Evolutionary conservation across 202 grass and related monocot species (phyloP).

Genomic region (Zoysia matrella): DNA sequence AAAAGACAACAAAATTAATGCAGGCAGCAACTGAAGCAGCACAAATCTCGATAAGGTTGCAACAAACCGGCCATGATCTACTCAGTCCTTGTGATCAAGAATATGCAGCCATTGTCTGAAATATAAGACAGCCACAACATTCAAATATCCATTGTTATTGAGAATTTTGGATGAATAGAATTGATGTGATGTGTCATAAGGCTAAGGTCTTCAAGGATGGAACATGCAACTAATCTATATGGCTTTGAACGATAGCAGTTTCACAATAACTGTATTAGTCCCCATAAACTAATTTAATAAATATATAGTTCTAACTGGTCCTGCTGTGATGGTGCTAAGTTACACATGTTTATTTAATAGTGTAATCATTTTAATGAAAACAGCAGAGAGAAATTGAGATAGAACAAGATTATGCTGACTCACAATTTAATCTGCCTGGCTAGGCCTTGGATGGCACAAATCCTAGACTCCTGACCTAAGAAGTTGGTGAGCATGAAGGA

Average conservation of each 20-base stretch:
- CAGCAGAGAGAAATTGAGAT: neutral
- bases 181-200: neutral
- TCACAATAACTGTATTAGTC: neutral
- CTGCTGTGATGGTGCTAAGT: neutral
- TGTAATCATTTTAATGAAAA: neutral
- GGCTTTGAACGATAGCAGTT: neutral
- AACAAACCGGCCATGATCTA: conserved; percentile 15
- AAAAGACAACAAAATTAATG: conserved; percentile 19
- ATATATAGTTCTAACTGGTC: neutral
- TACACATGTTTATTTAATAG: neutral
- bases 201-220: conserved; percentile 8
- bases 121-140: neutral
- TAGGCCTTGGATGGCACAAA: neutral
- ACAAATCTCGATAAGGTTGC: conserved; percentile 38
- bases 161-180: conserved; percentile 25
- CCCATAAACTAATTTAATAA: neutral
- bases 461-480: neutral
- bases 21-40: conserved; percentile 34
- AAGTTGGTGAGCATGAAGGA: neutral
- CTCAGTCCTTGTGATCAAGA: conserved; percentile 1
- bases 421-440: neutral
- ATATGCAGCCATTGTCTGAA: neutral
- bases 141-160: conserved; percentile 1
- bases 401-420: conserved; percentile 3
- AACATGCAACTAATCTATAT: conserved; percentile 25